Base-by-base conservation (phyloP, 306 rosid genomes). In the Carpinus viminea region DNA sequence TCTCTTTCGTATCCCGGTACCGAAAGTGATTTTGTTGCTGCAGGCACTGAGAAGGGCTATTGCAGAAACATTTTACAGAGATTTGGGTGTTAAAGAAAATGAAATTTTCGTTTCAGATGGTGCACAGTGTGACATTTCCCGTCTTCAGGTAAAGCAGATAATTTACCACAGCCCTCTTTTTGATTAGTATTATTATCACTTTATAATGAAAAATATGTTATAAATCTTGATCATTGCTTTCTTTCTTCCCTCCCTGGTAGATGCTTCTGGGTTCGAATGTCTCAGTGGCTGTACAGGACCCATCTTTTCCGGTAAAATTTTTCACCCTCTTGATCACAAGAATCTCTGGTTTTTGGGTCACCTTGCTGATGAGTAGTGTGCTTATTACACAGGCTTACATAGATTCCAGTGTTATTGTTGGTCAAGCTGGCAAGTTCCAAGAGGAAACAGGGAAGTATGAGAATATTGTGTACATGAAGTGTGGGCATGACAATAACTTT, bases 81-180 rank as follows among this genome's bases (percentile, higher is more conserved):
- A 75, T 64, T 64, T 78, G 82, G 84, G 70, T 26, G 77, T 90
- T 28, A 76, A 80, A 53, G 85, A 75, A 21, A 68, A 87, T 46
- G 94, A 90, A 53, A 69, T 90, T 17, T 90, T 90, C 70, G 88
- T 90, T 48, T 90, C 94, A 12, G 92, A 90, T 80, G 94, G 94
- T 34, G 90, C 94, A 56, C 94, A 90, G 41, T 86, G 90, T 64
- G 94, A 90, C 76, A 88, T 90, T 76, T 86, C 92, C 56, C 92
- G 94, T 51, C 76, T 88, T 51, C 92, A 88, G 89, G 94, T 83
- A 26, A 74, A 55, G 31, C 8, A 48, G n/a, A 57, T 24, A 59
- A 59, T 59, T 24, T 24, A 59, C 34, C 36, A 54, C 21, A 16
- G 6, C 15, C 56, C 57, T 3, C 3, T 21, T 34, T 12, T 36